A percentile compares a stretch with the other conserved stretches of the same genome.
phyloP scores from a whole-genome alignment of 1,284 basidiomycete genomes.

The Rhodotorula sp. region DNA sequence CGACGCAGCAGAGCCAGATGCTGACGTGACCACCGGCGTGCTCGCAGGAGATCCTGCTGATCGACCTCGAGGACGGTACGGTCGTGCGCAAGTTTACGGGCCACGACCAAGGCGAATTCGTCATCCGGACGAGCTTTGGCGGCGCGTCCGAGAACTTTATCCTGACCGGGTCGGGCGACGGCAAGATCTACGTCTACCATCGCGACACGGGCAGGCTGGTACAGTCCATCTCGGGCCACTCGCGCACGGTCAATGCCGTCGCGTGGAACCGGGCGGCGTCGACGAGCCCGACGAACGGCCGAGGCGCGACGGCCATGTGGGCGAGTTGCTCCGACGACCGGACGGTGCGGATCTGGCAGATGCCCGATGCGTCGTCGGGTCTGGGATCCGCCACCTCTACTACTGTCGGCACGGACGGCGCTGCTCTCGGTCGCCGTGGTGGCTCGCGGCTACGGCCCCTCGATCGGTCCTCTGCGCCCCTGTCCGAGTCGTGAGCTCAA shows the following conservation, averaged over 20 bases:
- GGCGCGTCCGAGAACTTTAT: slow-evolving; percentile 87
- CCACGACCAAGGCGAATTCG: slow-evolving; percentile 73
- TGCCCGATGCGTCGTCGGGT: not conserved
- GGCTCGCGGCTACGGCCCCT: slow-evolving; percentile 70
- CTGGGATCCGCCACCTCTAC: not conserved
- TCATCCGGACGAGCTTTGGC: slow-evolving; percentile 91
- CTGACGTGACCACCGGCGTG: slow-evolving; percentile 23
- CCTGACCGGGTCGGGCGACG: slow-evolving; percentile 91
- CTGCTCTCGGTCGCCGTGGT: not conserved
- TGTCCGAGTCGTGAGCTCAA: slow-evolving; percentile 50
- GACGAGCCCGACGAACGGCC: not conserved
- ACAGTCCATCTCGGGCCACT: slow-evolving; percentile 81
- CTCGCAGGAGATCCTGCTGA: slow-evolving; percentile 78
- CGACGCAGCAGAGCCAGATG: not conserved
- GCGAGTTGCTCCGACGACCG: slow-evolving; percentile 56
- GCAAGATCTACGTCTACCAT: slow-evolving; percentile 93
- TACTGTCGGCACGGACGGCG: not conserved
- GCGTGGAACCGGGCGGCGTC: slow-evolving; percentile 75
- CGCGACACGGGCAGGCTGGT: slow-evolving; percentile 77
- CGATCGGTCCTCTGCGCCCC: slow-evolving; percentile 51
- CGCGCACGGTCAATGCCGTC: slow-evolving; percentile 85
- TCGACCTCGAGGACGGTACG: slow-evolving; percentile 66
- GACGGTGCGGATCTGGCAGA: slow-evolving; percentile 43
- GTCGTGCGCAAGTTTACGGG: slow-evolving; percentile 77
- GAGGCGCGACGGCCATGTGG: slow-evolving; percentile 67